Conservation (phyloP, 2,329 filamentous ascomycete genomes). For the Aphanocladium album region DNA sequence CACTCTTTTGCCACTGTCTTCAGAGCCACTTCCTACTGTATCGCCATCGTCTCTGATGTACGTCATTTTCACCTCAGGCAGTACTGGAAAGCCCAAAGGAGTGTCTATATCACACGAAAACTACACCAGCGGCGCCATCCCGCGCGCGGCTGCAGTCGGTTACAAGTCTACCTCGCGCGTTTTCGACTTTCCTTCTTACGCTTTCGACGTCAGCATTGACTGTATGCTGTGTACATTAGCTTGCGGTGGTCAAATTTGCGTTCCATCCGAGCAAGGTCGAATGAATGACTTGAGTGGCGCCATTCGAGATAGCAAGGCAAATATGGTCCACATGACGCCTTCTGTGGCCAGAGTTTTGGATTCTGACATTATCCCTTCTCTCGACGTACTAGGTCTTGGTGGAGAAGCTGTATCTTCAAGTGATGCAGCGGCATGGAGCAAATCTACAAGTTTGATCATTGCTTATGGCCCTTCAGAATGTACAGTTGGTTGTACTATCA, state of each 20-base stretch:
- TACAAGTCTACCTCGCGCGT: conserved; percentile 38
- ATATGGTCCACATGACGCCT: conserved; percentile 48
- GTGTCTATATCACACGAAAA: conserved; percentile 48
- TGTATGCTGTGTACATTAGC: conserved; percentile 51
- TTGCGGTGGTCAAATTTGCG: conserved; percentile 45
- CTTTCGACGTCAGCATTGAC: conserved; percentile 51
- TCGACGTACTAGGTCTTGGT: conserved; percentile 44
- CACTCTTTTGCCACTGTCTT: conserved; percentile 14
- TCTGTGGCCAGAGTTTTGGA: conserved; percentile 45
- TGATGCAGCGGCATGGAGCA: conserved; percentile 44
- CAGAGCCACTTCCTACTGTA: conserved; percentile 29
- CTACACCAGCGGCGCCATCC: conserved; percentile 41
- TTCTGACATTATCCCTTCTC: conserved; percentile 38
- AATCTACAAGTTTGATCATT: conserved; percentile 42
- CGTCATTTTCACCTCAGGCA: conserved; percentile 62
- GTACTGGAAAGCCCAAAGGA: conserved; percentile 59
- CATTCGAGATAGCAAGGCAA: conserved; percentile 38
- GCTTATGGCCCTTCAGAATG: conserved; percentile 52
- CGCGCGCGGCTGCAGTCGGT: conserved; percentile 37
- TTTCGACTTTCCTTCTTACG: conserved; percentile 47
- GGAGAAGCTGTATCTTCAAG: conserved; percentile 49
- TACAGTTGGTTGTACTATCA: conserved; percentile 47
- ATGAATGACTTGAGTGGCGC: conserved; percentile 46
- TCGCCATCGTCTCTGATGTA: conserved; percentile 41
- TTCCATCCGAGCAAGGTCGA: conserved; percentile 49